Conservation (phyloP, 495 filamentous ascomycete genomes). For the Recurvomyces mirabilis region DNA sequence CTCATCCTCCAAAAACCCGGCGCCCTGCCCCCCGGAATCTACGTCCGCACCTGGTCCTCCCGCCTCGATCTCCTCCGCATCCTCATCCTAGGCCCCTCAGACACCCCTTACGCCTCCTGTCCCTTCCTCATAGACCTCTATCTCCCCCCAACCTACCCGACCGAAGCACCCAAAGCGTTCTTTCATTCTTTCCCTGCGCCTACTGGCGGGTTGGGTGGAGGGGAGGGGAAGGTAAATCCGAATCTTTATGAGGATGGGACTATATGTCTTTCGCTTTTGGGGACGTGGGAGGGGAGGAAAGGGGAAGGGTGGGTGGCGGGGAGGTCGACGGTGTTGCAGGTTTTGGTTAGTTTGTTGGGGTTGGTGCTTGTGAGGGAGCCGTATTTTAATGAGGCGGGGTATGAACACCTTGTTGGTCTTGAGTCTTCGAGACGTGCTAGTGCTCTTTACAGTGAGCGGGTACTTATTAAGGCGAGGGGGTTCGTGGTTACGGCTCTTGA, state of each 20-base stretch:
- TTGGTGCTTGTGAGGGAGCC: conserved; percentile 49
- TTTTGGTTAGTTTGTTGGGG: conserved; percentile 49
- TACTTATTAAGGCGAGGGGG: conserved; percentile 3
- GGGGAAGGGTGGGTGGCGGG: conserved; percentile 44
- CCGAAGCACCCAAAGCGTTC: conserved; percentile 36
- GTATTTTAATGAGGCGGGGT: conserved; percentile 39
- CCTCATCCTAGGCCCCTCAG: conserved; percentile 46
- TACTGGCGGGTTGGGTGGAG: conserved; percentile 4
- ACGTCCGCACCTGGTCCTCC: conserved; percentile 48
- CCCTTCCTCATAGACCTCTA: conserved; percentile 51
- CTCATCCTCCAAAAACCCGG: conserved; percentile 37
- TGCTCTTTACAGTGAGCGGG: conserved; percentile 16
- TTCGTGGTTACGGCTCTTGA: conserved; percentile 11
- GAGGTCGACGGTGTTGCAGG: conserved; percentile 44
- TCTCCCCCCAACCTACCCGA: conserved; percentile 38
- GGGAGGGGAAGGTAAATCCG: conserved; percentile 41
- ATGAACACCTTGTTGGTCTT: conserved; percentile 11
- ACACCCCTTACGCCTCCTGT: conserved; percentile 51
- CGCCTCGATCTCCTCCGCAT: conserved; percentile 47
- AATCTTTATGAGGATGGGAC: conserved; percentile 54
- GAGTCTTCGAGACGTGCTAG: conserved; percentile 9
- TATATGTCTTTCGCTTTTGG: conserved; percentile 49
- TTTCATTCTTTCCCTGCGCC: conserved; percentile 46
- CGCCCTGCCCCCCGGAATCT: conserved; percentile 46
- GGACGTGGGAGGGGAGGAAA: conserved; percentile 46